Evolutionary conservation across 441 rosid genomes (phyloP).

Genomic region (Viola pubescens): DNA sequence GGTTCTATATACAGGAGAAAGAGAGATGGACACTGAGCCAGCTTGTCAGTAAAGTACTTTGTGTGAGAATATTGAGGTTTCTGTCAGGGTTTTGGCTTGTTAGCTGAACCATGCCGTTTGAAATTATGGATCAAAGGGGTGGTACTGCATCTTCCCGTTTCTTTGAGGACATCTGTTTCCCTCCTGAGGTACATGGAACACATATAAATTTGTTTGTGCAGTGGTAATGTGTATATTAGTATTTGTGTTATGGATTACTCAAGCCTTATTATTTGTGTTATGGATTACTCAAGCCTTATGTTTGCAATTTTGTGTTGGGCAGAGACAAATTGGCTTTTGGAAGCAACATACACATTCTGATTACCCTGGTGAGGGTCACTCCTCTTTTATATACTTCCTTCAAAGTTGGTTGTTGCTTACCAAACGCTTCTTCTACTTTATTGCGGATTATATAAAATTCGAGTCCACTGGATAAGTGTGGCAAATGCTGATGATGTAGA

Average conservation of each 20-base stretch:
- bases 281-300: conserved; percentile 13
- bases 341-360: conserved; percentile 43
- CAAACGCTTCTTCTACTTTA: conserved; percentile 2
- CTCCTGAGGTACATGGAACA: conserved; percentile 45
- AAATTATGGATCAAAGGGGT: conserved; percentile 59
- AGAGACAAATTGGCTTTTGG: conserved; percentile 69
- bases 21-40: conserved; percentile 23
- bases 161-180: conserved; percentile 37
- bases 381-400: conserved; percentile 12
- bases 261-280: conserved; percentile 5
- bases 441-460: neutral
- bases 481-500: too few relatives aligned
- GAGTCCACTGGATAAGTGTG: too few relatives aligned
- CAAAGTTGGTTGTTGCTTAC: neutral
- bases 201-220: conserved; percentile 2
- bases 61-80: conserved; percentile 11
- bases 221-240: neutral
- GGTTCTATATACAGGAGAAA: conserved; percentile 22
- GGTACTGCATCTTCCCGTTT: conserved; percentile 39
- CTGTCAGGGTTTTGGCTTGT: conserved; percentile 13
- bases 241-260: conserved; percentile 1
- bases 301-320: conserved; percentile 28
- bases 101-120: conserved; percentile 46
- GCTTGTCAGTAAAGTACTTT: conserved; percentile 7
- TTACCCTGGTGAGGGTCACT: conserved; percentile 44